Conservation (phyloP, 768 basidiomycete genomes). For the Macrolepiota fuliginosa region DNA sequence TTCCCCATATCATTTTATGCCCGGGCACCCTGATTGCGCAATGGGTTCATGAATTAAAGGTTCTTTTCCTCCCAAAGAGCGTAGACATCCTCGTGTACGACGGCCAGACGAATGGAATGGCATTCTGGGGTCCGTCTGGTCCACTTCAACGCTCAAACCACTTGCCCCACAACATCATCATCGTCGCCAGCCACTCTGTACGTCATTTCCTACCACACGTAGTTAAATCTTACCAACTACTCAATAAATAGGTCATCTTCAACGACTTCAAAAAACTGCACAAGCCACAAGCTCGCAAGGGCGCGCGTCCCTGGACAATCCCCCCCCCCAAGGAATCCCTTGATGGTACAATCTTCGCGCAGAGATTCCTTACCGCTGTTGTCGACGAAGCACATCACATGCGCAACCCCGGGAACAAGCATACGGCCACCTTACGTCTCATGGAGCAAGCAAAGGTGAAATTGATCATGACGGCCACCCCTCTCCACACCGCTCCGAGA, state of each 20-base stretch:
- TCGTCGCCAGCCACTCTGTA: neutral
- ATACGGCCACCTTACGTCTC: neutral
- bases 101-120: neutral
- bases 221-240: neutral
- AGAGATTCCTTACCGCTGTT: neutral
- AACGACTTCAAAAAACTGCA: neutral
- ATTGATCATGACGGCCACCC: neutral
- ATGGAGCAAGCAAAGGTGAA: neutral
- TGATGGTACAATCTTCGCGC: neutral
- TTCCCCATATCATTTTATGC: neutral
- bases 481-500: neutral
- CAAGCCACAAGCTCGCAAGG: neutral
- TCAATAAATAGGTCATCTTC: neutral
- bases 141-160: neutral
- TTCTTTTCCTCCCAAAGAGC: neutral
- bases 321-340: neutral
- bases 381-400: neutral
- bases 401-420: neutral
- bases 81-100: neutral
- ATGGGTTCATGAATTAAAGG: neutral
- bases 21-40: neutral
- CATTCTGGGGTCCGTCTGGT: neutral
- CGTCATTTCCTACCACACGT: neutral
- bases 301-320: neutral
- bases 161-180: neutral